Percentiles rank a stretch among this genome's conserved stretches.
Evolutionary conservation across 73 alveolate genomes (phyloP).

Genomic region (Paramecium primaurelia): DNA sequence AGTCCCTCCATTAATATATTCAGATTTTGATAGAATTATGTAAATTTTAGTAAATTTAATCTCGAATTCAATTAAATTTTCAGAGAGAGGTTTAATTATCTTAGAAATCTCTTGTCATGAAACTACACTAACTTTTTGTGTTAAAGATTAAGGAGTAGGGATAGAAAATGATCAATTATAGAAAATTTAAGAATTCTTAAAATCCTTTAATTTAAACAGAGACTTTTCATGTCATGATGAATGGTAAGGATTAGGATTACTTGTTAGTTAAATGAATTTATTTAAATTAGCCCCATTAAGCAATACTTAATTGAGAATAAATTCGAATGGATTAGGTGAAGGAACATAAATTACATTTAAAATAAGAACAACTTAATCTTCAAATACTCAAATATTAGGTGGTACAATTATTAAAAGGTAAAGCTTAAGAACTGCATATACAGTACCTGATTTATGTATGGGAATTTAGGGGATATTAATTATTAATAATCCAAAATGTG

Average conservation of each 20-base stretch:
- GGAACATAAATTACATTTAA: slow-evolving; percentile 5
- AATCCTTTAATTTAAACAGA: background rate
- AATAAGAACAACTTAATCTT: background rate
- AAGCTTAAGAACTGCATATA: background rate
- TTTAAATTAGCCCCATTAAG: slow-evolving; percentile 35
- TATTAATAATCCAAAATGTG: background rate
- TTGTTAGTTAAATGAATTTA: slow-evolving; percentile 12
- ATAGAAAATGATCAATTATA: background rate
- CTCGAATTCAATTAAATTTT: slow-evolving; percentile 39
- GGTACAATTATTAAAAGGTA: background rate
- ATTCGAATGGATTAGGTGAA: background rate
- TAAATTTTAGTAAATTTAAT: slow-evolving; percentile 27
- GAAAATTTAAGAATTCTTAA: slow-evolving; percentile 1
- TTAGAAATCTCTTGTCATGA: background rate
- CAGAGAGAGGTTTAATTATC: slow-evolving; percentile 10
- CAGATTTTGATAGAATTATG: slow-evolving; percentile 56
- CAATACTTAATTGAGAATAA: background rate
- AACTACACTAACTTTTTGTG: background rate
- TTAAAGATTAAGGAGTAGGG: slow-evolving; percentile 55
- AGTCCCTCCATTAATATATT: background rate
- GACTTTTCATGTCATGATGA: background rate
- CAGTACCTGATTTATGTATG: background rate
- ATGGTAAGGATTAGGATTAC: slow-evolving; percentile 54
- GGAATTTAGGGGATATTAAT: background rate
- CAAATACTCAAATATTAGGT: background rate